These are phyloP conservation scores for Gaeumannomyces tritici DNA, from an alignment of 2,329 filamentous ascomycete species.

Conservation along the genomic window DNA sequence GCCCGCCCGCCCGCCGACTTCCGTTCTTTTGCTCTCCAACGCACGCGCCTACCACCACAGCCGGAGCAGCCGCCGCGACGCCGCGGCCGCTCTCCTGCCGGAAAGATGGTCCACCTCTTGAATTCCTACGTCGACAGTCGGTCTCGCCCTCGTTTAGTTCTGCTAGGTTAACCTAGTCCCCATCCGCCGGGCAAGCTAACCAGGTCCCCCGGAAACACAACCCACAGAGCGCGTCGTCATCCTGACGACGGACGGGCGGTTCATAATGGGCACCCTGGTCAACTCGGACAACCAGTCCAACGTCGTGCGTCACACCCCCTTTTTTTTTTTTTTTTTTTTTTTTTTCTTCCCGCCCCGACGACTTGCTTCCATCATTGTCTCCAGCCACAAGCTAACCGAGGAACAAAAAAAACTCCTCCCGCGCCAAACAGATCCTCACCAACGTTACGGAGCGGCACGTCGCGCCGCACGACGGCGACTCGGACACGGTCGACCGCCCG, in stretches of 20 bases:
- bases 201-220: not conserved
- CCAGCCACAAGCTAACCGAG: not conserved
- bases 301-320: conserved; percentile 40
- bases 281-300: conserved; percentile 91
- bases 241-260: conserved; percentile 86
- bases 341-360: no score
- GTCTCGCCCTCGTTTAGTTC: conserved; percentile 5
- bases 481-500: conserved; percentile 69
- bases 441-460: conserved; percentile 66
- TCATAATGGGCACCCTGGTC: conserved; percentile 70
- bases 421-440: conserved; percentile 1
- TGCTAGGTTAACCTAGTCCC: no score
- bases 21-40: not conserved
- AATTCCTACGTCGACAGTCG: conserved; percentile 22
- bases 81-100: not conserved
- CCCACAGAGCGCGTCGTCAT: conserved; percentile 77
- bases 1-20: no score
- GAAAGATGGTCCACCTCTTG: conserved; percentile 14
- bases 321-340: no score
- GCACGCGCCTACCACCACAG: not conserved
- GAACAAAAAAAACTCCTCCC: not conserved
- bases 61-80: not conserved
- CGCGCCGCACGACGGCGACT: conserved; percentile 70
- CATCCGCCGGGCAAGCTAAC: no score
- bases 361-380: not conserved